Base-by-base conservation (phyloP, 148 eudicot genomes). In the Persicaria maculosa region DNA sequence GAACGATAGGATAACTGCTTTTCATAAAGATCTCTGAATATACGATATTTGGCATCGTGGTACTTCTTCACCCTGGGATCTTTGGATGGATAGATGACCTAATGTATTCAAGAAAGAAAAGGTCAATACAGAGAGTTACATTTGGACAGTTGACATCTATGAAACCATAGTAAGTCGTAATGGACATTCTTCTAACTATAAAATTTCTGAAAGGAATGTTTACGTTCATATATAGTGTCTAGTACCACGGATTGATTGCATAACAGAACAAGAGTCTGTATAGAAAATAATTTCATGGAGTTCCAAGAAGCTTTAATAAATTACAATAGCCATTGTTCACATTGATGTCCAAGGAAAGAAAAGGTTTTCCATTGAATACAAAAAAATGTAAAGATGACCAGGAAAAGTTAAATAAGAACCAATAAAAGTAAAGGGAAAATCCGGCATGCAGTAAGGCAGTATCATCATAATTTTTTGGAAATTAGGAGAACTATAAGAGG, bases 11-110 rank as follows among this genome's bases (percentile, higher is more conserved):
- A 82, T 43, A 88, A 67, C 71, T 95, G 99, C 77, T 83, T 86
- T 72, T 90, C 87, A 50, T 95, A 92, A 59, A 95, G 93, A 75
- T 89, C 86, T 12, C 88, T 88, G 76, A 90, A 92, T 50, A 95
- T 85, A 19, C 81, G 78, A 73, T 92, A 95, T 83, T 95, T 95
- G 47, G 87, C 93, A 61, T 92, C 99, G 58, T 95, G 99, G 83
- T 92, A 95, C 80, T 87, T 95, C 87, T 80, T 90, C 82, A 92
- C 90, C 73, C 81, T 82, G 36, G 91, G 88, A 82, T 95, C 92
- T 55, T 84, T 79, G 0, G 93, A 90, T 22, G 98, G 98, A 83
- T 87, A 76, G 31, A 95, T 76, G 14, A 95, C 93, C 98, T 95
- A 81, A 69, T 73, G 75, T 36, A 76, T 65, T 71, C 71, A 77